Evolutionary conservation across 2,329 filamentous ascomycete genomes (phyloP), one percentile per base, ranked within the genome.

Genomic region (Colletotrichum lentis): DNA sequence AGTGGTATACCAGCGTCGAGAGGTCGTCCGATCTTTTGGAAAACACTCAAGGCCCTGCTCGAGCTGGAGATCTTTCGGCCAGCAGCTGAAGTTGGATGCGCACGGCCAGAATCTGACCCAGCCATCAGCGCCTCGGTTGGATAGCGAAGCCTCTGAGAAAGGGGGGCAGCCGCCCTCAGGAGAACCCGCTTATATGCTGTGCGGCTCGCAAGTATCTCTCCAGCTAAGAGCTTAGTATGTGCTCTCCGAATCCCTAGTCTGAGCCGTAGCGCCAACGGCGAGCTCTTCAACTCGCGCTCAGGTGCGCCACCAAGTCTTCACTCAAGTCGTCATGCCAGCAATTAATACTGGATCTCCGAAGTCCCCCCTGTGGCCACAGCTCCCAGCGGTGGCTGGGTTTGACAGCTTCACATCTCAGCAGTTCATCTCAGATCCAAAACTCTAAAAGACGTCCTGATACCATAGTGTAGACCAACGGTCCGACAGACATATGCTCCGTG

Each of bases 361-460:
- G 39, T n/a, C 46, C 27, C 47, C 44, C 16, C n/a, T 47, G 20
- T 18, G 52, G n/a, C 24, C 39, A 57, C 16, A 37, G 24, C n/a
- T 58, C 44, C 31, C 22, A 49, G 27, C 20, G 10, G 64, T 59
- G 64, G 61, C 47, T 67, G 61, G 35, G 27, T 31, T 37, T 59
- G 54, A 67, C 61, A 59, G 31, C 56, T 55, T 55, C 37, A 58
- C 22, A 59, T 64, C 54, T 35, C 31, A 44, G 61, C 24, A 37
- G 65, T 24, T 53, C 54, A 37, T 55, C 54, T 47, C 14, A 52
- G 47, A 54, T 59, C 61, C 50, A 20, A 47, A 62, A 61, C 57
- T 62, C 31, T 55, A 62, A 65, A 43, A 39, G 49, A 24, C 35
- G 61, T 55, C 41, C 61, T 60, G 35, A 64, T 54, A 54, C 60